phyloP scores from a whole-genome alignment of 371 early-diverging fungal species.

The Mortierella sp. region DNA sequence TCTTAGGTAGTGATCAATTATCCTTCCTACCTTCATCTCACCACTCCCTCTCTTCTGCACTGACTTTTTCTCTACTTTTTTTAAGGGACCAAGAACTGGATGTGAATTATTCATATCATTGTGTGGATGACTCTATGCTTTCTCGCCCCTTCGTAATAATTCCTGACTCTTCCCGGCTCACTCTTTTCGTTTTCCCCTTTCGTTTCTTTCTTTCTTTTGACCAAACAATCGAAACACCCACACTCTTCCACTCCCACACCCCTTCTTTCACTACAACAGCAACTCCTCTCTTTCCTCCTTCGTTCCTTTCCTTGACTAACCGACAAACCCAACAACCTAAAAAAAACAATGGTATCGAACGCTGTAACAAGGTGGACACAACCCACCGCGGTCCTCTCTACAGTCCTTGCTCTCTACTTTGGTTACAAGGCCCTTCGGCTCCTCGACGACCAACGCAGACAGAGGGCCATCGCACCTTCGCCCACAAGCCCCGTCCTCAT shows the following conservation, averaged over 20 bases:
- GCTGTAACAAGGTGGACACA: constrained; percentile 23
- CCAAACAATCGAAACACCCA: background rate
- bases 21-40: too few species aligned
- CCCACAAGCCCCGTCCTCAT: constrained; percentile 39
- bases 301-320: background rate
- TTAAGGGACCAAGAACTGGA: too few species aligned
- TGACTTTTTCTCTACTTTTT: too few species aligned
- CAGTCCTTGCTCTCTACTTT: constrained; percentile 39
- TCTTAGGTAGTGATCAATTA: too few species aligned
- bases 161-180: background rate
- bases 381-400: constrained; percentile 36
- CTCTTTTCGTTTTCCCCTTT: background rate
- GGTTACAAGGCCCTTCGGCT: constrained; percentile 32
- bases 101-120: too few species aligned
- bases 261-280: background rate
- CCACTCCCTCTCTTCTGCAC: too few species aligned
- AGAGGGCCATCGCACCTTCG: constrained; percentile 23
- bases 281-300: background rate
- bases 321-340: background rate
- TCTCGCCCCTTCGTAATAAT: too few species aligned
- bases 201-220: background rate
- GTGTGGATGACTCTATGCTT: too few species aligned
- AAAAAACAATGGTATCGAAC: constrained; percentile 10
- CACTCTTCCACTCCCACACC: background rate
- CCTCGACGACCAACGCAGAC: constrained; percentile 11